Evolutionary conservation across 768 basidiomycete species (phyloP), one percentile per base, ranked within the genome.

Genomic region (Cyathus striatus): DNA sequence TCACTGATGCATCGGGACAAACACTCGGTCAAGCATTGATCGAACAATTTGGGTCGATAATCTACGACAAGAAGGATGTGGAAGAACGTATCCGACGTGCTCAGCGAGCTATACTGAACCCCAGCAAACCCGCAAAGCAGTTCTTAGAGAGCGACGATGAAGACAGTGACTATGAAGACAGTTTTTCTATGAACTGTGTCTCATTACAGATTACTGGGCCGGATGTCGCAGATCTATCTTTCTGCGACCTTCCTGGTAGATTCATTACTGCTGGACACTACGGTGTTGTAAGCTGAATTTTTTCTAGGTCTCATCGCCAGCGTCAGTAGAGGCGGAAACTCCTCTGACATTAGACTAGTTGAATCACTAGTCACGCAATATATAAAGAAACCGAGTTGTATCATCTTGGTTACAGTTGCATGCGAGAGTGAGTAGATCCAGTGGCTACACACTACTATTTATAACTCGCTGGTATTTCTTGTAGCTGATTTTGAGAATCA

Each of bases 401-500:
- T 74, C 5, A 70, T 76, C 18, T 57, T 85, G 0, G 42, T 81
- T 12, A 71, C 68, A 2, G 66, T 75, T 0, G 70, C 83, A 0
- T 78, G 78, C 50, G 78, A 81, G 56, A 77, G 78, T 79, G 46
- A 38, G 73, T 49, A 14, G 9, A 24, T 32, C 18, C 27, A n/a
- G n/a, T n/a, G n/a, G n/a, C n/a, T n/a, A n/a, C n/a, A n/a, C n/a
- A n/a, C n/a, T n/a, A n/a, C n/a, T n/a, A n/a, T n/a, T n/a, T n/a
- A n/a, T n/a, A n/a, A n/a, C n/a, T n/a, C n/a, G n/a, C n/a, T 22
- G 9, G 22, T 18, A 14, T 18, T 24, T 40, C 9, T 22, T n/a
- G 20, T 25, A 40, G 42, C 42, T 6, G 84, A 86, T 42, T 82
- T 81, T n/a, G 79, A 84, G 49, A 86, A 82, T 27, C 83, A 86